Evolutionary conservation across 2,329 filamentous ascomycete species (phyloP), one percentile per base, ranked within the genome.

Genomic region (Didymella lethalis): DNA sequence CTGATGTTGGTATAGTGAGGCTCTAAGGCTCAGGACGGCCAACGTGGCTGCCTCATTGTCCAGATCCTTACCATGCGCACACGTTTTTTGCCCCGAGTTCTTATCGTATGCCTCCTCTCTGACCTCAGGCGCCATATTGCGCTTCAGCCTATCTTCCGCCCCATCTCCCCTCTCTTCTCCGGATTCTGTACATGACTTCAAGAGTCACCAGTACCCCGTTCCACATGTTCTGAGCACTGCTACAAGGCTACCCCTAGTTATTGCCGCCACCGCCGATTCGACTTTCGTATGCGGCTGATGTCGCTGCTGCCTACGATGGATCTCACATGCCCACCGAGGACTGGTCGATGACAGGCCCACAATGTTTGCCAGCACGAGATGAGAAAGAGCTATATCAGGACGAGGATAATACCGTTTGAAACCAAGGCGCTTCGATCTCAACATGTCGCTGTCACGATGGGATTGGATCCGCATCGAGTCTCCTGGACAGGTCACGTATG

Each of bases 231-330:
- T 31, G 29, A 31, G 4, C 11, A 2, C 40, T 5, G 26, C 12
- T 3, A 29, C 28, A 29, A 29, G 28, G 28, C 28, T 6, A 10
- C 3, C 7, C 28, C 2, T 29, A 29, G 10, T 11, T 31, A 31
- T 31, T 11, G 11, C 29, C n/a, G 12, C n/a, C 31, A 25, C 25
- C 43, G 7, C 20, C n/a, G 18, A 38, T 32, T 43, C 20, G 23
- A 6, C n/a, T 31, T 36, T 7, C 2, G 36, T 20, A 34, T 10
- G 11, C 18, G 6, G 20, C 20, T 25, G 40, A 20, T 20, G 31
- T 18, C 38, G 38, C 49, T 58, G 55, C 44, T 58, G 55, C 55
- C 55, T 58, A 25, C 36, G 38, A 38, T 46, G 38, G 55, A 53
- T 58, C 11, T 8, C 55, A 49, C 49, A 48, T 18, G 44, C 23